These are phyloP conservation scores for Beauveria sp. DNA, from an alignment of 2,329 filamentous ascomycete genomes.

Conservation along the genomic window DNA sequence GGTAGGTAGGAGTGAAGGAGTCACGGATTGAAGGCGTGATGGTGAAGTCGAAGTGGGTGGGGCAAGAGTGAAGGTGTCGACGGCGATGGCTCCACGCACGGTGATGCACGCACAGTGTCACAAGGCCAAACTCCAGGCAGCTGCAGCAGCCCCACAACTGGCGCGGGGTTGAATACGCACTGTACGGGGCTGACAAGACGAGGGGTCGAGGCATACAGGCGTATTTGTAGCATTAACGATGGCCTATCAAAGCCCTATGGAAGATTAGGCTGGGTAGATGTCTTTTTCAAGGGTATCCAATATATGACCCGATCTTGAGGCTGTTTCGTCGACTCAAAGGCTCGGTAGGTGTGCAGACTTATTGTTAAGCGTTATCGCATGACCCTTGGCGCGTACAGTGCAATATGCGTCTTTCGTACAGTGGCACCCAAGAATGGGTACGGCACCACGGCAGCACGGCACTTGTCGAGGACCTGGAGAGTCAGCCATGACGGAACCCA, in stretches of 20 bases:
- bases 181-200: not conserved
- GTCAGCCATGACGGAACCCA: not conserved
- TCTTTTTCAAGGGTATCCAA: no score
- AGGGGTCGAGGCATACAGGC: not conserved
- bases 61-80: constrained; percentile 18
- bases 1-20: constrained; percentile 12
- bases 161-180: not conserved
- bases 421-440: not conserved
- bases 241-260: not conserved
- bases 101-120: constrained; percentile 7
- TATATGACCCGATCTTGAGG: no score
- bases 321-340: no score
- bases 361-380: not conserved
- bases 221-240: not conserved
- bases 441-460: not conserved
- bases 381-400: not conserved
- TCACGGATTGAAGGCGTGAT: constrained; percentile 2
- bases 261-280: no score
- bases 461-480: constrained; percentile 5
- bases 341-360: not conserved
- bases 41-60: constrained; percentile 23
- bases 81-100: not conserved
- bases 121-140: constrained; percentile 8
- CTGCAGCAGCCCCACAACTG: not conserved
- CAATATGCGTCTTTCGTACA: not conserved